Evolutionary conservation across 2,329 filamentous ascomycete genomes (phyloP).

Genomic region (Neofusicoccum cordaticola): DNA sequence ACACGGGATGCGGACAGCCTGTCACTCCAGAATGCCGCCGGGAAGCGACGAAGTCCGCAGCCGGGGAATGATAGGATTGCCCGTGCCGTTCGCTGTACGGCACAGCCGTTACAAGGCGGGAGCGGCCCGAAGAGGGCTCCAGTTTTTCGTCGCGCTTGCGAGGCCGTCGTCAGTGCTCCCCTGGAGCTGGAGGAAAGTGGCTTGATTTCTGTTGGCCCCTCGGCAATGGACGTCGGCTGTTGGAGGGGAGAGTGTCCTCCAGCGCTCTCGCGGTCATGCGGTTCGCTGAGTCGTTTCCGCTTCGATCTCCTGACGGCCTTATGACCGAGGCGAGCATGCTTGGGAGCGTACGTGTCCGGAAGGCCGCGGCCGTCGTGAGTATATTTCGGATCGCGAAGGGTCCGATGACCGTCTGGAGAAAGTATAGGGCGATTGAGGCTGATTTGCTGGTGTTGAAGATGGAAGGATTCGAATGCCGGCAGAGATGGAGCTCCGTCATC

Average conservation of each 20-base stretch:
- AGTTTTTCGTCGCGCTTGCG: background rate
- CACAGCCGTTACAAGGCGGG: background rate
- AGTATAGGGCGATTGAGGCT: background rate
- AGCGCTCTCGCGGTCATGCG: background rate
- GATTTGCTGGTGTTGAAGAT: background rate
- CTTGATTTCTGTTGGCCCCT: background rate
- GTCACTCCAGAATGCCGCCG: background rate
- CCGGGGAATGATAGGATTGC: background rate
- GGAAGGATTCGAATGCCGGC: background rate
- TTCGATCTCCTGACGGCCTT: background rate
- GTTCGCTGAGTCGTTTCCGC: background rate
- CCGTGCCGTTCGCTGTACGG: background rate
- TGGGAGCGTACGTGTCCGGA: too few relatives aligned
- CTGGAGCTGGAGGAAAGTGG: background rate
- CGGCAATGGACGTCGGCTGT: slow-evolving; percentile 1
- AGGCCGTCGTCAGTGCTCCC: background rate
- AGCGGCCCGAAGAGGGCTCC: slow-evolving; percentile 10
- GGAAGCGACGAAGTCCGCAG: background rate
- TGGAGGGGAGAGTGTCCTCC: background rate
- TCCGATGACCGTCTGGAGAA: too few relatives aligned
- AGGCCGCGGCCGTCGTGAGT: too few relatives aligned
- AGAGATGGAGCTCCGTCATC: background rate
- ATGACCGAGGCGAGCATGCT: too few relatives aligned
- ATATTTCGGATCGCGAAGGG: too few relatives aligned
- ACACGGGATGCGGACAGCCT: background rate